These are phyloP conservation scores for Auxenochlorella pyrenoidosa DNA, from an alignment of 139 green algal genomes.

Conservation along the genomic window DNA sequence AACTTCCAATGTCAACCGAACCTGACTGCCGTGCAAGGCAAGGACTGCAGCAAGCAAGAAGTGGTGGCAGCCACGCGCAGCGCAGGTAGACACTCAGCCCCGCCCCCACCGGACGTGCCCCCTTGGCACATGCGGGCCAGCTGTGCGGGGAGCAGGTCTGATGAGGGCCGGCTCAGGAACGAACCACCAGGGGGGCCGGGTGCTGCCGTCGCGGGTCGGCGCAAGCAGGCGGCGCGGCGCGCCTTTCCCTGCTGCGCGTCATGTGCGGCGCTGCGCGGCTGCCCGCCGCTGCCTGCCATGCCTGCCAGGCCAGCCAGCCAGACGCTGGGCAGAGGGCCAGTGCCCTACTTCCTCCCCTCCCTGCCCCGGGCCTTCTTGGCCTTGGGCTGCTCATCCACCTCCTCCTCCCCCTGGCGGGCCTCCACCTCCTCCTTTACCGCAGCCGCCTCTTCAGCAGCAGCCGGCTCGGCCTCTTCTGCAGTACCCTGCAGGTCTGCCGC, in stretches of 20 bases:
- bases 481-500: slow-evolving; percentile 17
- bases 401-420: background rate
- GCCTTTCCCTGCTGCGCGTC: slow-evolving; percentile 36
- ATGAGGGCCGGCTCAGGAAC: background rate
- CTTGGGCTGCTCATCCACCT: too few species aligned
- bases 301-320: background rate
- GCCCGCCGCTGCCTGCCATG: background rate
- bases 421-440: background rate
- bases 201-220: slow-evolving; percentile 3
- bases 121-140: slow-evolving; percentile 4
- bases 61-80: background rate
- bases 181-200: background rate
- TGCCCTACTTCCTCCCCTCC: background rate
- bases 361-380: background rate
- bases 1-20: too few species aligned
- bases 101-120: background rate
- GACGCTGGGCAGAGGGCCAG: background rate
- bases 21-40: too few species aligned
- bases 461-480: background rate
- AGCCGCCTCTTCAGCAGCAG: background rate
- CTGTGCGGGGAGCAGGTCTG: background rate
- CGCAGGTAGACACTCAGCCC: background rate
- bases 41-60: background rate
- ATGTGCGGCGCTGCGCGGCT: slow-evolving; percentile 13
- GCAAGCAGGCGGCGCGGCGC: slow-evolving; percentile 12